phyloP scores from a whole-genome alignment of 2,329 filamentous ascomycete genomes.

The Talaromyces piceae region DNA sequence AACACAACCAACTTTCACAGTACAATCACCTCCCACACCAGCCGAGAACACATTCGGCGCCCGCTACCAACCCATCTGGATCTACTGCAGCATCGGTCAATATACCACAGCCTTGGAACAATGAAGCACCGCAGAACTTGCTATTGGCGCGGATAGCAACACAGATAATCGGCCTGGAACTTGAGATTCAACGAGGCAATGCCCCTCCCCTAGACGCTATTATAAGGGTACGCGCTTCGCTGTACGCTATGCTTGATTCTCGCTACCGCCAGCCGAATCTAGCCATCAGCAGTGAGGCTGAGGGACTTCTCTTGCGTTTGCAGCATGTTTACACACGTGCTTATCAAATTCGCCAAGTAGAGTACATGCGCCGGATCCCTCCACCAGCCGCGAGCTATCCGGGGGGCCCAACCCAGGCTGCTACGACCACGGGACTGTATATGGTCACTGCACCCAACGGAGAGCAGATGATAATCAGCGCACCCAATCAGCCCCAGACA shows the following conservation, averaged over 20 bases:
- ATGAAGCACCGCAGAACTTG: conserved; percentile 2
- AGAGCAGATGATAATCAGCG: conserved; percentile 38
- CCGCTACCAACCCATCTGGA: not conserved
- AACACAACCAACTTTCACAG: too few species aligned
- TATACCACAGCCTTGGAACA: not conserved
- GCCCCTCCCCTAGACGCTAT: conserved; percentile 25
- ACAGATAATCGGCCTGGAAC: conserved; percentile 20
- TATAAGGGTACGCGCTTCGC: conserved; percentile 21
- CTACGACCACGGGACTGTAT: conserved; percentile 20
- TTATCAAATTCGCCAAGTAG: conserved; percentile 21
- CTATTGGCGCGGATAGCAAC: conserved; percentile 3
- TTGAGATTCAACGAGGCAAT: conserved; percentile 20
- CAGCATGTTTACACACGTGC: conserved; percentile 24
- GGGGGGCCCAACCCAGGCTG: not conserved
- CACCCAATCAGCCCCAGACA: conserved; percentile 20
- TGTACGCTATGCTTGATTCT: conserved; percentile 26
- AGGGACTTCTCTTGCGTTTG: conserved; percentile 23
- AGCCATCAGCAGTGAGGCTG: conserved; percentile 19
- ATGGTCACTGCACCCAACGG: conserved; percentile 40
- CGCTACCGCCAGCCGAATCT: conserved; percentile 20
- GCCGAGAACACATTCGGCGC: not conserved
- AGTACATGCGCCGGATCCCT: not conserved
- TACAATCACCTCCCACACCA: not conserved
- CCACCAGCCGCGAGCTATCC: not conserved
- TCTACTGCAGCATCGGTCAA: not conserved